Conservation (phyloP, 192 early-diverging fungal genomes). For the Coemansia sp. region DNA sequence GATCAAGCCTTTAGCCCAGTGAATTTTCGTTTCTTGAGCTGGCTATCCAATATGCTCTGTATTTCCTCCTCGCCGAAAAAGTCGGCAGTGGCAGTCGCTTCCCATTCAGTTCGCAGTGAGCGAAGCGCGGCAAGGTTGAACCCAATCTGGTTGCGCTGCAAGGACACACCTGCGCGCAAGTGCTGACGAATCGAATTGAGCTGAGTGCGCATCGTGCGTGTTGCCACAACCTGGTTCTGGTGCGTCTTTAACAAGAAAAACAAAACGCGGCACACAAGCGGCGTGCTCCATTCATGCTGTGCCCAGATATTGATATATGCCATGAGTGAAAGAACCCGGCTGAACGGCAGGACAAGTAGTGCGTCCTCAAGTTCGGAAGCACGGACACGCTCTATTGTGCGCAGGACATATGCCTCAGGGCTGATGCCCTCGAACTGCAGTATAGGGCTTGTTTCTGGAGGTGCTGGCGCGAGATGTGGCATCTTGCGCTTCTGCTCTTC, state of each 20-base stretch:
- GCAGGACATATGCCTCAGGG: conserved; percentile 80
- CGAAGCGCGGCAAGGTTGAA: conserved; percentile 85
- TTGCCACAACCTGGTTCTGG: conserved; percentile 86
- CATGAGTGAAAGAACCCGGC: conserved; percentile 75
- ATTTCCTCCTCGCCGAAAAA: conserved; percentile 71
- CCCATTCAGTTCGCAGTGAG: conserved; percentile 75
- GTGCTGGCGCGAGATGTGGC: conserved; percentile 40
- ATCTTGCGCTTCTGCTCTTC: conserved; percentile 51
- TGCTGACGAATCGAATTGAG: conserved; percentile 71
- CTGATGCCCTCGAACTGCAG: conserved; percentile 64
- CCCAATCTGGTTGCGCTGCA: conserved; percentile 82
- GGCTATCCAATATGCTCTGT: conserved; percentile 52
- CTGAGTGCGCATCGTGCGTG: conserved; percentile 72
- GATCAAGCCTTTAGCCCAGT: conserved; percentile 33
- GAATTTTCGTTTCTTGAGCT: conserved; percentile 78
- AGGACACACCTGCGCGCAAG: conserved; percentile 61
- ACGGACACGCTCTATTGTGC: conserved; percentile 74
- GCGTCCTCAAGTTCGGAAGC: conserved; percentile 87
- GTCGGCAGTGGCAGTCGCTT: conserved; percentile 66
- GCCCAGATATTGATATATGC: conserved; percentile 80
- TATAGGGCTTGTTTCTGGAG: conserved; percentile 64
- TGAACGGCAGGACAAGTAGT: conserved; percentile 84
- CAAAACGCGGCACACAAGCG: conserved; percentile 78
- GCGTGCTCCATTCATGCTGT: conserved; percentile 76
- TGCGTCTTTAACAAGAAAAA: conserved; percentile 84